Evolutionary conservation across 139 green algal genomes (phyloP).

Genomic region (Chlorella sp.): DNA sequence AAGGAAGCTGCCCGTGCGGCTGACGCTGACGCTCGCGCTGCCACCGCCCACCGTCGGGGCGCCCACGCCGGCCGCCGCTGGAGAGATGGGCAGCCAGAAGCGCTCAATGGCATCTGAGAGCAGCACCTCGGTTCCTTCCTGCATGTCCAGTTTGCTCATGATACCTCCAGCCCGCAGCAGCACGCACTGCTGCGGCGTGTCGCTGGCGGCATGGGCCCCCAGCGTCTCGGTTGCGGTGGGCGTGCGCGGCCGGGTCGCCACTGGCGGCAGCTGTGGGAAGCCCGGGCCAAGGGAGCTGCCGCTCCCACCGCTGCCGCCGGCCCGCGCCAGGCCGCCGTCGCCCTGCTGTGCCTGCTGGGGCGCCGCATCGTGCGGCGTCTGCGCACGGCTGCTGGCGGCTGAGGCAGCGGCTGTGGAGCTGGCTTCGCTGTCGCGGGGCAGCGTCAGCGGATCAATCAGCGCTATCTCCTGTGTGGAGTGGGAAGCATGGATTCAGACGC

Average conservation of each 20-base stretch:
- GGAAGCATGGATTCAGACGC: too few species aligned
- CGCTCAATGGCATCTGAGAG: conserved; percentile 72
- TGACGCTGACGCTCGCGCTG: background rate
- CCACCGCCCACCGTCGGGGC: background rate
- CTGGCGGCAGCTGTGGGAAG: conserved; percentile 20
- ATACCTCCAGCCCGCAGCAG: conserved; percentile 86
- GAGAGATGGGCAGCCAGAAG: conserved; percentile 75
- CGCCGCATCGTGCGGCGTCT: background rate
- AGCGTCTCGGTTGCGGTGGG: background rate
- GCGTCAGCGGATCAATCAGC: conserved; percentile 36
- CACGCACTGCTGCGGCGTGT: conserved; percentile 71
- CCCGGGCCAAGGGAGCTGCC: background rate
- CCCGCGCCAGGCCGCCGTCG: background rate
- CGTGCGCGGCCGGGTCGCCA: conserved; percentile 5
- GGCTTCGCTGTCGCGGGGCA: background rate
- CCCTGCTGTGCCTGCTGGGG: background rate
- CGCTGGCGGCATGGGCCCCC: background rate
- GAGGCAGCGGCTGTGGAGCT: background rate
- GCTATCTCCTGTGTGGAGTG: conserved; percentile 46
- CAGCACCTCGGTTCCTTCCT: conserved; percentile 72
- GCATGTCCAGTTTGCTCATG: conserved; percentile 89
- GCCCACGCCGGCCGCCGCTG: background rate
- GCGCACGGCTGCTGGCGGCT: background rate
- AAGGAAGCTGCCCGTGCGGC: background rate
- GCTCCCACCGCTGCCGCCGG: background rate